Conservation (phyloP, 2,329 filamentous ascomycete genomes). For the Pseudogymnoascus sp. region DNA sequence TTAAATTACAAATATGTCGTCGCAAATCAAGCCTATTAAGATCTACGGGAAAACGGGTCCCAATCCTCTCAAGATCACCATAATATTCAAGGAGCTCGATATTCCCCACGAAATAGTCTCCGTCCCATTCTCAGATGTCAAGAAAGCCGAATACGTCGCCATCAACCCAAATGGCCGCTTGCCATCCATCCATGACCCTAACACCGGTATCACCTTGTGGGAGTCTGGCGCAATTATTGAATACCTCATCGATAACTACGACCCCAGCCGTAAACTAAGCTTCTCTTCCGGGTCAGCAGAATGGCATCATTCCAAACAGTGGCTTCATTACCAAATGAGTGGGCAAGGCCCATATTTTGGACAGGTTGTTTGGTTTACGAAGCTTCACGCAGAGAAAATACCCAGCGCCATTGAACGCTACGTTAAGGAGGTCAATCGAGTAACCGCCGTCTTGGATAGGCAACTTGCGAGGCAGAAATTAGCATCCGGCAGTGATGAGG, state of each 20-base stretch:
- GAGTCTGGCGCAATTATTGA: constrained; percentile 30
- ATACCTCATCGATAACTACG: constrained; percentile 33
- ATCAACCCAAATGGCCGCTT: constrained; percentile 22
- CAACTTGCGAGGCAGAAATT: constrained; percentile 27
- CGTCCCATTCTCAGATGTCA: constrained; percentile 16
- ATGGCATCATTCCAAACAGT: constrained; percentile 26
- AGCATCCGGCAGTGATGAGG: constrained; percentile 14
- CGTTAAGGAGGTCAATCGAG: constrained; percentile 30
- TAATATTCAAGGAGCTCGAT: too few relatives aligned
- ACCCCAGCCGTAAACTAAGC: constrained; percentile 19
- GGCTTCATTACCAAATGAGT: constrained; percentile 30
- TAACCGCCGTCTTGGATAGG: constrained; percentile 33
- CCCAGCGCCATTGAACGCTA: constrained; percentile 37
- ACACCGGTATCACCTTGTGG: constrained; percentile 31
- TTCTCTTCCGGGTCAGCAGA: background rate
- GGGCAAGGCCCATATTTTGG: constrained; percentile 33
- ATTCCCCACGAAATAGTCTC: too few relatives aligned
- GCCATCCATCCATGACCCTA: constrained; percentile 29
- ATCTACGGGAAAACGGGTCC: background rate
- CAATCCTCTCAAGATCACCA: background rate
- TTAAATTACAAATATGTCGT: background rate
- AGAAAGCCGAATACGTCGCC: constrained; percentile 29
- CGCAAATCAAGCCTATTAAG: background rate
- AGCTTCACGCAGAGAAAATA: constrained; percentile 31
- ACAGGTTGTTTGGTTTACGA: constrained; percentile 24